A percentile compares a stretch with the other conserved stretches of the same genome.
Evolutionary conservation across 2,329 filamentous ascomycete species (phyloP).

Genomic region (Aureobasidium melanogenum): DNA sequence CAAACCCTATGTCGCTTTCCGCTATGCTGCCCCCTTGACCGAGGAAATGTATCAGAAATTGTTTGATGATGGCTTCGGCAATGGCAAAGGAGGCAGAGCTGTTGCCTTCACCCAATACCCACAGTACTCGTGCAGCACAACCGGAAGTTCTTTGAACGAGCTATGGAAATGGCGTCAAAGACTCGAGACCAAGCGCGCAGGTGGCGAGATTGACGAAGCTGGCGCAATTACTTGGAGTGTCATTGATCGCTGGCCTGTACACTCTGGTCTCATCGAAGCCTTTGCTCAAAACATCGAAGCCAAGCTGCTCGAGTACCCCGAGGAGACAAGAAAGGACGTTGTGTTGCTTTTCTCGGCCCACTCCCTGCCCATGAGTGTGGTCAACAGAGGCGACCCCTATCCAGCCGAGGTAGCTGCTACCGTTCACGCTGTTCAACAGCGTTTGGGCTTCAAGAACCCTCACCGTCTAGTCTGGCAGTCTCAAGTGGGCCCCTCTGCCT

Average conservation of each 20-base stretch:
- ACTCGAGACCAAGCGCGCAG: conserved; percentile 65
- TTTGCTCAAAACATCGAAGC: conserved; percentile 89
- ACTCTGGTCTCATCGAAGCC: conserved; percentile 79
- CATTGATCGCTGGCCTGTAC: conserved; percentile 95
- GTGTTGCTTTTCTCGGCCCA: conserved; percentile 91
- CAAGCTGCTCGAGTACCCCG: conserved; percentile 73
- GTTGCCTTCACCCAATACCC: conserved; percentile 98
- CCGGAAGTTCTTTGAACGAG: conserved; percentile 91
- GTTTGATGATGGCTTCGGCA: conserved; percentile 81
- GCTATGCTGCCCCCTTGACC: conserved; percentile 81
- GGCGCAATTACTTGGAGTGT: conserved; percentile 91
- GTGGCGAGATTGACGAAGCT: conserved; percentile 39
- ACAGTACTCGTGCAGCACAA: conserved; percentile 96
- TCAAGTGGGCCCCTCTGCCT: conserved; percentile 89
- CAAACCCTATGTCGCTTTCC: conserved; percentile 94
- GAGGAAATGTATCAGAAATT: conserved; percentile 85
- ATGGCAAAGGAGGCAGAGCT: conserved; percentile 80
- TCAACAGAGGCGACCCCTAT: conserved; percentile 93
- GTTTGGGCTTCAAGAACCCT: conserved; percentile 76
- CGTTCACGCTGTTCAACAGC: conserved; percentile 92
- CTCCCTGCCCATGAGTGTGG: conserved; percentile 92
- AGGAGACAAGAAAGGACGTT: conserved; percentile 68
- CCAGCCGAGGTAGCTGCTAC: conserved; percentile 93
- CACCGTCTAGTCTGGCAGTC: conserved; percentile 97
- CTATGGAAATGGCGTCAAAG: conserved; percentile 94